phyloP scores from a whole-genome alignment of 257 asterid species.

The Solanum tacnaense region DNA sequence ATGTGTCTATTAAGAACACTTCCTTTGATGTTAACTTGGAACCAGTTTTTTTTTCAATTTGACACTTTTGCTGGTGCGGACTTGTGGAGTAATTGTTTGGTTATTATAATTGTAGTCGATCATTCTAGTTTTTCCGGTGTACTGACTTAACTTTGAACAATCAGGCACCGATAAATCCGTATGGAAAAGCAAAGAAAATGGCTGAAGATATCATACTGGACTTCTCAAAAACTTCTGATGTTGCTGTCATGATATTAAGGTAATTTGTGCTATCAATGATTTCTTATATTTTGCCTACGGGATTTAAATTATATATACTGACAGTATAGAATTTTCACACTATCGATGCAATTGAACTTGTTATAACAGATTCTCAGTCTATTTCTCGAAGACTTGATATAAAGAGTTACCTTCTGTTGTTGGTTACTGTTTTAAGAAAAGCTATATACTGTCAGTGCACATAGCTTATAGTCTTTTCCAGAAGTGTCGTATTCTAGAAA shows the following conservation, averaged over 20 bases:
- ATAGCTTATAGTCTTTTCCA: neutral
- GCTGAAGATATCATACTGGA: conserved; percentile 85
- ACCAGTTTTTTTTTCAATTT: neutral
- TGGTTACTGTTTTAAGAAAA: neutral
- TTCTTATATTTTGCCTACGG: neutral
- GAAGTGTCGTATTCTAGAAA: neutral
- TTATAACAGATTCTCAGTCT: neutral
- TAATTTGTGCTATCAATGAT: conserved; percentile 5
- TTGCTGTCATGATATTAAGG: conserved; percentile 88
- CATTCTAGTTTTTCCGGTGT: neutral
- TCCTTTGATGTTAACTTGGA: neutral
- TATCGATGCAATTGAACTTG: neutral
- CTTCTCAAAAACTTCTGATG: conserved; percentile 69
- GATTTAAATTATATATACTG: neutral
- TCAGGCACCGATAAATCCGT: conserved; percentile 79
- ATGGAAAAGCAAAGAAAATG: conserved; percentile 97
- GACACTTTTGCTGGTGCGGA: neutral
- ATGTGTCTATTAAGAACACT: neutral
- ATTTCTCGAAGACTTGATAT: neutral
- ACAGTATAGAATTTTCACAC: neutral
- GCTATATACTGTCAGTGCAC: neutral
- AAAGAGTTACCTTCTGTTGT: neutral
- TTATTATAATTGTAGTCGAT: neutral
- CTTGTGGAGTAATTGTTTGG: neutral
- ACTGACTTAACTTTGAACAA: neutral